These are phyloP conservation scores for Babesia ovata DNA, from an alignment of 169 alveolate genomes.

Conservation along the genomic window DNA sequence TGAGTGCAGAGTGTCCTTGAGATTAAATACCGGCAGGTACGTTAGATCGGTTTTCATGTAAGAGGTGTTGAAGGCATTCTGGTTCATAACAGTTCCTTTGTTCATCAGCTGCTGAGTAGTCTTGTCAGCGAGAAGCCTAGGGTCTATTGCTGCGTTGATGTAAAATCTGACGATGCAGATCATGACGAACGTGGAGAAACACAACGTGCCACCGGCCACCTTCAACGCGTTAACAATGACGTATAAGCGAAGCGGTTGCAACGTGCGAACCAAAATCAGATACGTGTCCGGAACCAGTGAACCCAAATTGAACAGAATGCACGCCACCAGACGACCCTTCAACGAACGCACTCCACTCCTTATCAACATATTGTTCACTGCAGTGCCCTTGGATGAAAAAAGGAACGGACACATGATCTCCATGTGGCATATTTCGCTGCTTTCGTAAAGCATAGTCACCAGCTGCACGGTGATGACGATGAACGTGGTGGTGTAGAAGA, in stretches of 20 bases:
- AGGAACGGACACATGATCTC: conserved; percentile 38
- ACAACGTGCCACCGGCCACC: conserved; percentile 8
- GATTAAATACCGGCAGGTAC: conserved; percentile 10
- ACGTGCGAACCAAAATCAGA: conserved; percentile 25
- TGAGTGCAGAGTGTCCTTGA: not conserved
- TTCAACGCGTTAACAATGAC: conserved; percentile 36
- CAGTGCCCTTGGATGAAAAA: not conserved
- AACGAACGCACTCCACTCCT: conserved; percentile 22
- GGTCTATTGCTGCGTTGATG: conserved; percentile 24
- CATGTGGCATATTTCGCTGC: conserved; percentile 33
- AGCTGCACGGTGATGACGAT: conserved; percentile 14
- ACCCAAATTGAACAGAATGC: conserved; percentile 24
- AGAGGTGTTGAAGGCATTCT: not conserved
- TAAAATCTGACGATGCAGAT: conserved; percentile 16
- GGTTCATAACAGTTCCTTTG: not conserved
- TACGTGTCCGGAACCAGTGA: conserved; percentile 63
- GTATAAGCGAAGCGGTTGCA: conserved; percentile 39
- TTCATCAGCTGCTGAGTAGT: conserved; percentile 6
- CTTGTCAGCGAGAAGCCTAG: conserved; percentile 24
- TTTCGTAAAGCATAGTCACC: conserved; percentile 35
- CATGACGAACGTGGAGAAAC: conserved; percentile 8
- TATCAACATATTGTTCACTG: not conserved
- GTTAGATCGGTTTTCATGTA: not conserved
- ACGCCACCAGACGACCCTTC: conserved; percentile 29
- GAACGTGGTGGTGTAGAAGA: conserved; percentile 10